Evolutionary conservation across 2,329 filamentous ascomycete genomes (phyloP), one percentile per base, ranked within the genome.

Genomic region (Penicillium sp.): DNA sequence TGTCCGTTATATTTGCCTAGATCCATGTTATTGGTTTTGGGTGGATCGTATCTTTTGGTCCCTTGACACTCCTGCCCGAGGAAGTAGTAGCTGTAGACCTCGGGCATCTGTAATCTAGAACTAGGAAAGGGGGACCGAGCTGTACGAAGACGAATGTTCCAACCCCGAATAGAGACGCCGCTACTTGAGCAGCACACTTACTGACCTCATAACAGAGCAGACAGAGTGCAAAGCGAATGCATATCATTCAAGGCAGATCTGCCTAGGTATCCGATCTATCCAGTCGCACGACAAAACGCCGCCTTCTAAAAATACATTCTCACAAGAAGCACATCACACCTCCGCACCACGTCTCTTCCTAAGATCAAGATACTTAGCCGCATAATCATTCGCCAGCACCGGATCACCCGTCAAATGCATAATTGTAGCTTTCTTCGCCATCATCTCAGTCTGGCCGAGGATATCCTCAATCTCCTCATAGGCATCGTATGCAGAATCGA

Each of bases 401-500:
- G 78, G 69, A 60, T 91, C 87, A 0, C 86, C 88, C 7, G 82
- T 78, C 42, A 87, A 74, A 68, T 86, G 84, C 77, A 89, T 88
- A 45, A 95, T 81, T 45, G 85, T 85, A 3, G 88, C 87, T 72
- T 90, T 92, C 77, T 94, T 94, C 18, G 87, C 86, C 74, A 92
- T 81, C 77, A 89, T 85, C 70, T 91, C 87, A 64, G 89, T 86
- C 71, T 89, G 86, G 48, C 84, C 84, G n/a, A 76, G 73, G 13
- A 85, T 73, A 66, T 89, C 88, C 65, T 89, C 84, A 13, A 90
- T 76, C 42, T 77, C 79, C 38, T 84, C 81, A 67, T 83, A 95
- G 55, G 85, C 81, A 48, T 72, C 74, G 59, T 85, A 84, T 0
- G 86, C 82, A 54, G 76, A 80, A 49, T 87, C 83, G 43, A 89